Conservation (phyloP, 305 asterid genomes). For the Rubia tinctorum region DNA sequence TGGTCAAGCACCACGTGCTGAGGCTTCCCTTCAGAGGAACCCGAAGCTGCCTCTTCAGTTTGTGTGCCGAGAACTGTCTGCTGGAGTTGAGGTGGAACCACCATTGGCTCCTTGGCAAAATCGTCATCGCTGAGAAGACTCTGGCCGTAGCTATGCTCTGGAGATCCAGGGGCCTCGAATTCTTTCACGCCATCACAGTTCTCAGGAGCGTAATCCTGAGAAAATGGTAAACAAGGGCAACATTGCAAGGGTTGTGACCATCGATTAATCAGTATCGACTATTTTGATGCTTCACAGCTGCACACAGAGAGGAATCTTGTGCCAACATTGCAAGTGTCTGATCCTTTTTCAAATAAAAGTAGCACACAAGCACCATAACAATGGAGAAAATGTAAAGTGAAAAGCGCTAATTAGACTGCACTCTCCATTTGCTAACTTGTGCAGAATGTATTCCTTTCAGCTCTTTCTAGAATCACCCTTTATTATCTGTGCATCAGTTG, state of each 20-base stretch:
- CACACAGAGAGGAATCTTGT: neutral
- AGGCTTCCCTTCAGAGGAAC: constrained; percentile 43
- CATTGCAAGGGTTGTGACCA: neutral
- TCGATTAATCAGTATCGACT: neutral
- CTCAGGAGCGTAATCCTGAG: constrained; percentile 68
- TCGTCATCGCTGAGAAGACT: constrained; percentile 65
- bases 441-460: neutral
- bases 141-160: constrained; percentile 75
- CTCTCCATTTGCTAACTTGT: neutral
- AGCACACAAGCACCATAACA: neutral
- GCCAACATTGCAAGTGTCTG: neutral
- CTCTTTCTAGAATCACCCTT: neutral
- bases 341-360: neutral
- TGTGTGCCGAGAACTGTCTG: constrained; percentile 43
- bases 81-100: constrained; percentile 76
- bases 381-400: neutral
- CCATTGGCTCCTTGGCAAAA: constrained; percentile 68
- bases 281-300: neutral
- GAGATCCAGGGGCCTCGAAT: constrained; percentile 88
- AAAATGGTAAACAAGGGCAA: constrained; percentile 5
- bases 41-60: constrained; percentile 28
- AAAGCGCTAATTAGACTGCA: neutral
- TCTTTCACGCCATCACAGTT: constrained; percentile 70
- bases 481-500: neutral
- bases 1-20: constrained; percentile 90